Evolutionary conservation across 352 stramenopile genomes (phyloP).

Genomic region (Phytopythium ostracodes): DNA sequence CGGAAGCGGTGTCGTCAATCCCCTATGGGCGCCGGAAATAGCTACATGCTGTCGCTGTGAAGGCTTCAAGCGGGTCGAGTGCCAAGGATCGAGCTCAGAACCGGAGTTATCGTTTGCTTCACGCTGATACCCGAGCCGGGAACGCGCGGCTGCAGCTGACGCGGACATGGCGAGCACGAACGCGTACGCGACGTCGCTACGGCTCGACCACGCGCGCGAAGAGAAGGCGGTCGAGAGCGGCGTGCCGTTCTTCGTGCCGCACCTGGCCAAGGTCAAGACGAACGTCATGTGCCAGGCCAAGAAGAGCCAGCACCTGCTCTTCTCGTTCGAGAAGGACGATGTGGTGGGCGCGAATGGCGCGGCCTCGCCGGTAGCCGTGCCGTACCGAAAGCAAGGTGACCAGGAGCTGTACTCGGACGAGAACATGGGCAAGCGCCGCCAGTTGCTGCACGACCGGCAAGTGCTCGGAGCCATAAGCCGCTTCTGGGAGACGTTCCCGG

Average conservation of each 20-base stretch:
- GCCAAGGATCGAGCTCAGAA: neutral
- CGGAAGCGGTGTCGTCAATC: neutral
- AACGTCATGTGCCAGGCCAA: slow-evolving; percentile 48
- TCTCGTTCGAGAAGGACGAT: slow-evolving; percentile 35
- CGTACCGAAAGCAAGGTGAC: slow-evolving; percentile 77
- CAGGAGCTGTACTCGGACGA: slow-evolving; percentile 61
- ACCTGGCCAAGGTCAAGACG: slow-evolving; percentile 67
- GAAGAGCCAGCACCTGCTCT: slow-evolving; percentile 44
- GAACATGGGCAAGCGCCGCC: slow-evolving; percentile 54
- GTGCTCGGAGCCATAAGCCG: slow-evolving; percentile 47
- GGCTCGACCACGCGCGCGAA: slow-evolving; percentile 16
- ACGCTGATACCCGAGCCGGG: neutral
- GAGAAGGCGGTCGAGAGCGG: slow-evolving; percentile 34
- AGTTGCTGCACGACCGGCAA: slow-evolving; percentile 39
- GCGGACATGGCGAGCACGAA: slow-evolving; percentile 31
- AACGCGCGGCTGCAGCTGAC: neutral
- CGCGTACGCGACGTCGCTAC: slow-evolving; percentile 36
- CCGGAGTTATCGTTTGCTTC: neutral
- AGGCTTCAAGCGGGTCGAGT: too few species aligned
- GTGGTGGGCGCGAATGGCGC: neutral
- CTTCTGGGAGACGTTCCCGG: slow-evolving; percentile 75
- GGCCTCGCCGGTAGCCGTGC: slow-evolving; percentile 18
- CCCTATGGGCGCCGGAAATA: neutral
- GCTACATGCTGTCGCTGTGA: neutral
- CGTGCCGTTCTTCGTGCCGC: slow-evolving; percentile 55